Evolutionary conservation across 805 yeast genomes (phyloP).

Genomic region (Schwanniomyces polymorphus): DNA sequence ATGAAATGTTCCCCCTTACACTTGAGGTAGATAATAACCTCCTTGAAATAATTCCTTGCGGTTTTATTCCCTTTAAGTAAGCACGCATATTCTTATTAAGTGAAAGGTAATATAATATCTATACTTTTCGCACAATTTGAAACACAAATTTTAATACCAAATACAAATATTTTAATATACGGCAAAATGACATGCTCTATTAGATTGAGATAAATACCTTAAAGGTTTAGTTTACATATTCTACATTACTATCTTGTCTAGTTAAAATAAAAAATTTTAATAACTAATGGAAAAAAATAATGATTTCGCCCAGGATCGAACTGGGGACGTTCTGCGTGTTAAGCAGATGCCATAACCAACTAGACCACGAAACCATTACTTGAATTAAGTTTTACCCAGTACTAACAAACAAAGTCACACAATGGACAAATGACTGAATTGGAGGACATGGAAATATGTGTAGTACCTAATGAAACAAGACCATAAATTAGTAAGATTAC

Average conservation of each 20-base stretch:
- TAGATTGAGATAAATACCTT: too few species aligned
- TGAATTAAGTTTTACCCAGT: neutral
- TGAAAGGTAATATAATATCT: neutral
- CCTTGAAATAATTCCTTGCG: neutral
- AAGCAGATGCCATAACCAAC: slow-evolving; percentile 99
- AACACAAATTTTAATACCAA: too few species aligned
- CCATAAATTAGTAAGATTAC: too few species aligned
- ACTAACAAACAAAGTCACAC: too few species aligned
- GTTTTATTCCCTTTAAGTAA: neutral
- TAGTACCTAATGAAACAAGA: too few species aligned
- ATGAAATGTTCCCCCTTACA: slow-evolving; percentile 1
- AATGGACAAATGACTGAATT: too few species aligned
- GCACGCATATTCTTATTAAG: neutral
- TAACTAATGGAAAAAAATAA: slow-evolving; percentile 21
- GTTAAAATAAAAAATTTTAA: too few species aligned
- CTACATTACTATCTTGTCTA: too few species aligned
- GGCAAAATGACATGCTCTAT: too few species aligned
- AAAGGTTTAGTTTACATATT: too few species aligned
- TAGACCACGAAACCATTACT: slow-evolving; percentile 70
- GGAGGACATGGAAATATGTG: too few species aligned
- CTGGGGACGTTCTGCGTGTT: slow-evolving; percentile 99
- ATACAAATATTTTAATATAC: too few species aligned
- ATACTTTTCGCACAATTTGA: neutral
- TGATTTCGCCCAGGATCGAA: slow-evolving; percentile 99
- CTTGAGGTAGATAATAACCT: neutral